phyloP scores from a whole-genome alignment of 192 early-diverging fungal species.

The Podila verticillata region DNA sequence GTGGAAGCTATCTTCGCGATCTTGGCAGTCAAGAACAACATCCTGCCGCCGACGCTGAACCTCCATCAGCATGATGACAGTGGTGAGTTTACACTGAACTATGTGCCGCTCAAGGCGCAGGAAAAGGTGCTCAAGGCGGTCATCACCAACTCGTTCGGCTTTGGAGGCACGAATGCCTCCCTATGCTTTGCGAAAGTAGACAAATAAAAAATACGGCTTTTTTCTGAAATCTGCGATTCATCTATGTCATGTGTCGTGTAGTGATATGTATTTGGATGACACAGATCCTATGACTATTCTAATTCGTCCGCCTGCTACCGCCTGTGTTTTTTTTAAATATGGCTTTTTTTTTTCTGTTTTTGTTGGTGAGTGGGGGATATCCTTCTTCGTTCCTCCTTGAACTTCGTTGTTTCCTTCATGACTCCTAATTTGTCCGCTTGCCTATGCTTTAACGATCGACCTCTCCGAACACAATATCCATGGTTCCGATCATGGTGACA shows the following conservation, averaged over 20 bases:
- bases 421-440: not conserved
- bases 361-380: not conserved
- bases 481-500: constrained; percentile 96
- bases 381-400: not conserved
- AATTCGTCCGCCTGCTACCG: not conserved
- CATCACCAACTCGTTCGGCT: constrained; percentile 92
- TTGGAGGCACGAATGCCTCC: constrained; percentile 85
- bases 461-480: constrained; percentile 99
- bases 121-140: constrained; percentile 69
- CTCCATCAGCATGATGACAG: constrained; percentile 64
- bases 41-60: constrained; percentile 89
- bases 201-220: constrained; percentile 7
- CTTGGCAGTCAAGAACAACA: constrained; percentile 76
- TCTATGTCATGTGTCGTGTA: too few relatives aligned
- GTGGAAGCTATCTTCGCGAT: constrained; percentile 93
- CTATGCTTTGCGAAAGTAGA: constrained; percentile 70
- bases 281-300: too few relatives aligned
- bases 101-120: constrained; percentile 79
- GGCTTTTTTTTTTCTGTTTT: not conserved
- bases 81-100: constrained; percentile 84
- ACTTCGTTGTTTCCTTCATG: not conserved
- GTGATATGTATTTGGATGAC: too few relatives aligned
- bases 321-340: not conserved
- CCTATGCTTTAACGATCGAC: constrained; percentile 72
- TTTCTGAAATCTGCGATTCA: not conserved